Base-by-base conservation (phyloP, 768 basidiomycete genomes). In the Russula olivacea region DNA sequence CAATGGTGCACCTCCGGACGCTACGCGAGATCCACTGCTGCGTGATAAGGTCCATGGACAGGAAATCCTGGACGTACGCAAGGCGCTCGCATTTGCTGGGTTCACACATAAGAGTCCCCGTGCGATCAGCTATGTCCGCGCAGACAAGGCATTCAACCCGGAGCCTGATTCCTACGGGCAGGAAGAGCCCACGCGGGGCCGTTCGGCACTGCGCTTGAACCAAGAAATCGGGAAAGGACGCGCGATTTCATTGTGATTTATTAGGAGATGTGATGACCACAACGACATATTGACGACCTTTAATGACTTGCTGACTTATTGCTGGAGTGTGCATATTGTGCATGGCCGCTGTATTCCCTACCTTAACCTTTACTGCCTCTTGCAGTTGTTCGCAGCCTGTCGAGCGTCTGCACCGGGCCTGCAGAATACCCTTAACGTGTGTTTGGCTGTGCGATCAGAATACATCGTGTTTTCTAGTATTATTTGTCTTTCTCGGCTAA, bases 41-140 rank as follows among this genome's bases (percentile, higher is more conserved):
- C 83, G 86, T 58, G 84, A 98, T 76, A 87, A 87, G 73, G 78
- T 87, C 58, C 87, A 97, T 72, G 95, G 96, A 50, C 83, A 84
- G 65, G 83, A 91, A 71, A 87, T 97, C 66, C 80, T 98, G 72
- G 85, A 91, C 70, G 86, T 95, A 66, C 87, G 95, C 69, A 98
- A 98, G 77, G 86, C 88, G 50, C 79, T 92, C 51, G 93, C 93
- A 23, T 96, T 94, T 75, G 90, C 88, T 62, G 91, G 91, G 55
- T 93, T 93, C 76, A 92, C 91, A 36, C 91, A 93, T 78, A 92
- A 88, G 80, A 90, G 87, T 69, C 91, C 91, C 65, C 86, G 90
- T 65, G 80, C 80, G 61, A 83, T 92, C 74, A 87, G 77, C 72
- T 92, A 91, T 74, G 78, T 84, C 68, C 81, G 86, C 70, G 88